A percentile compares a stretch with the other conserved stretches of the same genome.
phyloP scores from a whole-genome alignment of 495 filamentous ascomycete genomes.

The Aspergillus incahuasiensis region DNA sequence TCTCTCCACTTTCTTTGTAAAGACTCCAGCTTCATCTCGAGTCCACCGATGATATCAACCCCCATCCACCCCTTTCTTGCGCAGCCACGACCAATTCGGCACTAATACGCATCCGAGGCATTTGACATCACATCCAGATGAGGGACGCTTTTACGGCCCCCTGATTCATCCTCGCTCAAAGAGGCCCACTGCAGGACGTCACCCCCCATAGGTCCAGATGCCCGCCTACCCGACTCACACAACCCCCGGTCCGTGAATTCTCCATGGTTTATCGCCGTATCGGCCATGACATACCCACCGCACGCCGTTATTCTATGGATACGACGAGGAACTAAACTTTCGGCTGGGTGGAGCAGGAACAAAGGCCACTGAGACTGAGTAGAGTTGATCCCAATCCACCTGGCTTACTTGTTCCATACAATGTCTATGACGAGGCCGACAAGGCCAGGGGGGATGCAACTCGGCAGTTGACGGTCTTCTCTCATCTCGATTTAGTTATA shows the following conservation, averaged over 20 bases:
- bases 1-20: neutral
- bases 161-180: neutral
- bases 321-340: conserved; percentile 6
- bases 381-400: conserved; percentile 1
- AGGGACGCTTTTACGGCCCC: neutral
- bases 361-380: neutral
- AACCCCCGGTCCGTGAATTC: neutral
- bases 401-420: conserved; percentile 9
- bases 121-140: neutral
- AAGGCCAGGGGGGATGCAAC: conserved; percentile 16
- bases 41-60: neutral
- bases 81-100: neutral
- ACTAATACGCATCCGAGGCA: neutral
- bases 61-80: neutral
- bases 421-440: conserved; percentile 14
- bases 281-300: neutral
- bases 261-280: neutral
- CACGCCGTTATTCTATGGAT: neutral
- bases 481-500: conserved; percentile 5
- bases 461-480: neutral
- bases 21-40: neutral
- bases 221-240: neutral
- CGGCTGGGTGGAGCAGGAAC: conserved; percentile 13
- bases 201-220: conserved; percentile 4
- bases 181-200: conserved; percentile 12